A percentile compares a stretch with the other conserved stretches of the same genome.
These are phyloP conservation scores for Fusarium sp. DNA, from an alignment of 2,329 filamentous ascomycete species.

Conservation along the genomic window DNA sequence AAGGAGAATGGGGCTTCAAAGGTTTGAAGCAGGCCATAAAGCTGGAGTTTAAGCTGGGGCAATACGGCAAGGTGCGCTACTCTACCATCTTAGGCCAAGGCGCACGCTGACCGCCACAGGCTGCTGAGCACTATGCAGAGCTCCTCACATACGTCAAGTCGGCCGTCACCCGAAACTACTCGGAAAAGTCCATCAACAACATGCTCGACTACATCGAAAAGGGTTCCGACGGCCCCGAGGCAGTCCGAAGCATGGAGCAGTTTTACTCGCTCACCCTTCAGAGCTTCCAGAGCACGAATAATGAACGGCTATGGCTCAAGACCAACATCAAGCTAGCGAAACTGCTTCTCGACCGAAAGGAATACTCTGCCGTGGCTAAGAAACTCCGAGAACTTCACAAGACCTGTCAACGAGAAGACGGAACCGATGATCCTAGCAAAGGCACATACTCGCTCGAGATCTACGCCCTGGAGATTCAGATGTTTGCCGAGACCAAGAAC, in stretches of 20 bases:
- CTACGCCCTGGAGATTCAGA: constrained; percentile 97
- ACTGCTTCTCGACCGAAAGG: constrained; percentile 89
- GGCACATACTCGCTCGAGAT: constrained; percentile 96
- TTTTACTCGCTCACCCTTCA: constrained; percentile 95
- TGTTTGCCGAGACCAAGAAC: constrained; percentile 96
- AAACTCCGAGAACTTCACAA: constrained; percentile 91
- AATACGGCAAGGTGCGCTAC: constrained; percentile 79
- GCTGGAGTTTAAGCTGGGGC: constrained; percentile 91
- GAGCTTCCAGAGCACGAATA: constrained; percentile 97
- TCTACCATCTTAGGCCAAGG: background rate
- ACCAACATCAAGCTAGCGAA: constrained; percentile 97
- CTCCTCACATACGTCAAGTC: constrained; percentile 98
- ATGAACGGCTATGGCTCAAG: constrained; percentile 96
- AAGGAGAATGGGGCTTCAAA: constrained; percentile 99
- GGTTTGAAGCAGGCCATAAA: constrained; percentile 98
- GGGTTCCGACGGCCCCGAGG: constrained; percentile 75
- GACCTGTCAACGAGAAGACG: constrained; percentile 88
- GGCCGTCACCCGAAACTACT: constrained; percentile 97
- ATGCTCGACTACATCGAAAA: constrained; percentile 99
- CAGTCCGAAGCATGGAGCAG: constrained; percentile 85
- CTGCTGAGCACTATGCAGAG: constrained; percentile 91
- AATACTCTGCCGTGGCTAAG: constrained; percentile 82
- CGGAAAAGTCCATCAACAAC: constrained; percentile 99
- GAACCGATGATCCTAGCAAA: constrained; percentile 91
- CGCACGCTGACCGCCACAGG: constrained; percentile 63